Evolutionary conservation across 2,329 filamentous ascomycete species (phyloP).

Genomic region (Phialophora tarda): DNA sequence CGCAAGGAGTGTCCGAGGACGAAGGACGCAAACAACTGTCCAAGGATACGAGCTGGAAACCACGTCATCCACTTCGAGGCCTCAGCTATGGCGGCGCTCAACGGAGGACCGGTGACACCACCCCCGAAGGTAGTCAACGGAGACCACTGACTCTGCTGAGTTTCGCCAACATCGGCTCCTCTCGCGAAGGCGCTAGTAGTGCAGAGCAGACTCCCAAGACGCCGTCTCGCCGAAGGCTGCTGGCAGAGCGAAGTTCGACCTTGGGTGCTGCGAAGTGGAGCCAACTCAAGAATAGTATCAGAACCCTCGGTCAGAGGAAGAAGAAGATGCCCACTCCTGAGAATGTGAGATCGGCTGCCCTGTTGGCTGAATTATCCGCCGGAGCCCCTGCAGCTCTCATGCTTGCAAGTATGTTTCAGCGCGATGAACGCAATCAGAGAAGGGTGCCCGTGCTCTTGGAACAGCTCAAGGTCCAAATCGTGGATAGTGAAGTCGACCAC

Average conservation of each 20-base stretch:
- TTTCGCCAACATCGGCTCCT: slow-evolving; percentile 68
- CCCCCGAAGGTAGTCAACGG: slow-evolving; percentile 57
- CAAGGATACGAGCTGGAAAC: slow-evolving; percentile 61
- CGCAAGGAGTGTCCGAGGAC: slow-evolving; percentile 74
- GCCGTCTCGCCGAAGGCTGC: slow-evolving; percentile 49
- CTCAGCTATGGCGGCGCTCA: slow-evolving; percentile 55
- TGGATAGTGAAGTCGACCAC: slow-evolving; percentile 74
- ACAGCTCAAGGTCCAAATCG: slow-evolving; percentile 87
- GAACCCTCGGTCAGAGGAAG: slow-evolving; percentile 74
- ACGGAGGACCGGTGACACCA: slow-evolving; percentile 60
- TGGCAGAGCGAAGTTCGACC: slow-evolving; percentile 69
- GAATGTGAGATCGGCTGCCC: slow-evolving; percentile 90
- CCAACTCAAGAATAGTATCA: slow-evolving; percentile 87
- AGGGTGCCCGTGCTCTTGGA: slow-evolving; percentile 93
- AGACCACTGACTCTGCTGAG: slow-evolving; percentile 67
- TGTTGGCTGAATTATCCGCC: slow-evolving; percentile 92
- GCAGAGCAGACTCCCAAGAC: slow-evolving; percentile 36
- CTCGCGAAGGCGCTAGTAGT: slow-evolving; percentile 48
- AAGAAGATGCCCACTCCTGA: slow-evolving; percentile 86
- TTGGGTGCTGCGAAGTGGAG: slow-evolving; percentile 84
- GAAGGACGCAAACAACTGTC: slow-evolving; percentile 70
- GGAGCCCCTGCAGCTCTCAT: slow-evolving; percentile 93
- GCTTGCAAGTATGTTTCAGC: slow-evolving; percentile 95
- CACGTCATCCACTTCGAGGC: slow-evolving; percentile 64
- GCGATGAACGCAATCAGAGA: slow-evolving; percentile 94